A percentile compares a stretch with the other conserved stretches of the same genome.
phyloP scores from a whole-genome alignment of 768 basidiomycete species.

The Lactifluus volemus region DNA sequence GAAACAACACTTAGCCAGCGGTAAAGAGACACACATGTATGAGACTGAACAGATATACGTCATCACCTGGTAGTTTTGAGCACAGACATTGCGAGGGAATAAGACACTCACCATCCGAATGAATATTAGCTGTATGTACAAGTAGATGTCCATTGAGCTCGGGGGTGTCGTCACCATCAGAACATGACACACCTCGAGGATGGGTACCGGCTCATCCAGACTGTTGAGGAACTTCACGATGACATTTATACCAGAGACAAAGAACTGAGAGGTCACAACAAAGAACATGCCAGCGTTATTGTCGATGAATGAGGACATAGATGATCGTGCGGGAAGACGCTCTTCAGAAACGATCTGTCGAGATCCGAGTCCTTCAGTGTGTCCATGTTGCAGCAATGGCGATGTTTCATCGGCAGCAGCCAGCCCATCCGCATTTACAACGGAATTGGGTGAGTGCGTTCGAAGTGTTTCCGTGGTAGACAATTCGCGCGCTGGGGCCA shows the following conservation, averaged over 20 bases:
- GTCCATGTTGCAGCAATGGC: neutral
- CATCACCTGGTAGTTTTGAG: constrained; percentile 31
- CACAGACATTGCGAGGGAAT: neutral
- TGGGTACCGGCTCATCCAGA: constrained; percentile 45
- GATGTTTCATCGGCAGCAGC: neutral
- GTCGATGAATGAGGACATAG: neutral
- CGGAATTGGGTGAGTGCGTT: neutral
- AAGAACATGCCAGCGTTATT: constrained; percentile 53
- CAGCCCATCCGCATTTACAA: neutral
- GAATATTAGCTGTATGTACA: constrained; percentile 35
- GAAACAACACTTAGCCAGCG: neutral
- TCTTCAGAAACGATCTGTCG: neutral
- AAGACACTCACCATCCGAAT: constrained; percentile 45
- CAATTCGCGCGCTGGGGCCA: neutral
- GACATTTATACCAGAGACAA: constrained; percentile 52
- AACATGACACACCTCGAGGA: neutral
- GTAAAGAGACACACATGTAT: constrained; percentile 35
- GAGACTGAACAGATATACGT: constrained; percentile 42
- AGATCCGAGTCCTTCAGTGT: too few relatives aligned
- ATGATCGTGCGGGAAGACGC: neutral
- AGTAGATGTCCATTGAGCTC: neutral
- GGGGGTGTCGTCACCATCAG: neutral
- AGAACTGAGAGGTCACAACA: constrained; percentile 47
- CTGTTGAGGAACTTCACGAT: constrained; percentile 54
- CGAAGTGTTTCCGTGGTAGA: neutral